A percentile compares a stretch with the other conserved stretches of the same genome.
These are phyloP conservation scores for Lecanicillium sp. DNA, from an alignment of 2,329 filamentous ascomycete species.

Conservation along the genomic window DNA sequence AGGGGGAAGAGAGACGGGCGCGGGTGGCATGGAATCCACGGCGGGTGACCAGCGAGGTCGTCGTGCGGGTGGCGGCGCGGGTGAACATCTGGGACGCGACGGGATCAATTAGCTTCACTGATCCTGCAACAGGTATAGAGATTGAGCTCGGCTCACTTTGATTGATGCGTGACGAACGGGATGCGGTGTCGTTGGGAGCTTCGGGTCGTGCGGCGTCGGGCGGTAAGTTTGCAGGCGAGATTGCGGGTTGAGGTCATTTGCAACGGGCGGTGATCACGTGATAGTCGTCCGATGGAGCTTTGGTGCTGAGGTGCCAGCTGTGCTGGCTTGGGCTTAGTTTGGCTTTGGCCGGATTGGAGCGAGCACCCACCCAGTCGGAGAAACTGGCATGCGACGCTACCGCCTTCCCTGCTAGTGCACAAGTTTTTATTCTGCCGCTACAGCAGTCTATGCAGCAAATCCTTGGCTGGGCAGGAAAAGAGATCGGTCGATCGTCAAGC, in stretches of 20 bases:
- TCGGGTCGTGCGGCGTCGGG: constrained; percentile 6
- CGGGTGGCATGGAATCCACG: constrained; percentile 93
- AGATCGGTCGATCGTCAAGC: too few species aligned
- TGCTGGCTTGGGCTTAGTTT: neutral
- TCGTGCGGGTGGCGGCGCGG: constrained; percentile 57
- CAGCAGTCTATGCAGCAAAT: neutral
- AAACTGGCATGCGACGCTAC: constrained; percentile 4
- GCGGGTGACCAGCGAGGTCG: constrained; percentile 67
- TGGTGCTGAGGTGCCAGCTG: too few species aligned
- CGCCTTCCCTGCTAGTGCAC: constrained; percentile 5
- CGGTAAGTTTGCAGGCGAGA: constrained; percentile 4
- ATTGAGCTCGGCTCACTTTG: constrained; percentile 6
- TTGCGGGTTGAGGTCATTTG: constrained; percentile 7
- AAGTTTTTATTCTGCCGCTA: constrained; percentile 9
- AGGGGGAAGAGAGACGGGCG: constrained; percentile 76
- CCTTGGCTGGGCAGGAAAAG: too few species aligned
- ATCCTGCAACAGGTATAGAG: neutral
- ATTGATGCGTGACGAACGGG: constrained; percentile 5
- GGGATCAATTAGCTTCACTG: constrained; percentile 31
- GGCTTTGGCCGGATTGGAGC: neutral
- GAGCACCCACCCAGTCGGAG: neutral
- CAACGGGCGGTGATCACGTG: constrained; percentile 6
- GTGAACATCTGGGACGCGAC: constrained; percentile 66
- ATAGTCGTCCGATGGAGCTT: constrained; percentile 3
- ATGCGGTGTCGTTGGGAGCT: neutral